Evolutionary conservation across 1,284 basidiomycete genomes (phyloP), one percentile per base, ranked within the genome.

Genomic region (Stygiomarasmius scandens): DNA sequence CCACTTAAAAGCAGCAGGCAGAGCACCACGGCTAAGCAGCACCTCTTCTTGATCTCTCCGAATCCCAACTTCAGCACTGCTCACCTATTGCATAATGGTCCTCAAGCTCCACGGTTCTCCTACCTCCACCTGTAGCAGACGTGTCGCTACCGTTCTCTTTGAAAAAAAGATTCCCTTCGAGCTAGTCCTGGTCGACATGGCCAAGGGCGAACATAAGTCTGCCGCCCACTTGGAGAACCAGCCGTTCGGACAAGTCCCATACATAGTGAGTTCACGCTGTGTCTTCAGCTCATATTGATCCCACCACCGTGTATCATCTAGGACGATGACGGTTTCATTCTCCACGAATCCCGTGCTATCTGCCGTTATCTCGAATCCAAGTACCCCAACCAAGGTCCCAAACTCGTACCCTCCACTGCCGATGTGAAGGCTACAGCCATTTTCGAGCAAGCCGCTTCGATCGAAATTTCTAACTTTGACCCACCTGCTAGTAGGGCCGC

Each of bases 181-280:
- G 62, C 59, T 84, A 49, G 59, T 78, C 14, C 0, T 54, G 8
- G 55, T 86, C 41, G 53, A 55, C 32, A 29, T 57, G 19, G 48
- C 53, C 24, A 49, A 54, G 24, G 49, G 34, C n/a, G 49, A 59
- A 25, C 24, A 53, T 45, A 43, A 55, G 34, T 3, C 50, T n/a
- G 25, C 43, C 2, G 71, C 64, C 25, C 74, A 66, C 70, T 9
- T 70, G 23, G 62, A 61, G 23, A 53, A 67, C 43, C 81, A 84
- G 61, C 82, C 83, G 0, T 84, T 83, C 60, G 79, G 78, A n/a
- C 79, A 82, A 68, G 66, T 83, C 60, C 83, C 83, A 2, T 81
- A 76, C 69, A 71, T 85, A 52, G 75, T 77, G 56, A 34, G 76
- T 32, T 19, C 12, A 22, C 16, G 12, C 22, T 49, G 27, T 4